Evolutionary conservation across 176 grass and related monocot species (phyloP).

Genomic region (Tuctoria greenei): DNA sequence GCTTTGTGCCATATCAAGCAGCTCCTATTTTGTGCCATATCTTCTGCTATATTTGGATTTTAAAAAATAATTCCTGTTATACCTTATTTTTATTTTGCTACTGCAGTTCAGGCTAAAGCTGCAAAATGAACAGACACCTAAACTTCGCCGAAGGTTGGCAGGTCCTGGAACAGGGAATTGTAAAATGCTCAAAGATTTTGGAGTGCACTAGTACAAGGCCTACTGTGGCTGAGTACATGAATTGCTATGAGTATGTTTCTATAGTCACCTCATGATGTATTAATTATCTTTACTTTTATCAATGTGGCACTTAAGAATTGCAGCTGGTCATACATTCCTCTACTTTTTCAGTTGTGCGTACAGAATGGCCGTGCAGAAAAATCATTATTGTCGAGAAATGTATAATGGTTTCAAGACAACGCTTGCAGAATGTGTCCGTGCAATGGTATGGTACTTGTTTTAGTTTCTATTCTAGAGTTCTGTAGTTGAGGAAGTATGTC

Average conservation of each 20-base stretch:
- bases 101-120: conserved; percentile 24
- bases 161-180: conserved; percentile 54
- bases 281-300: conserved; percentile 13
- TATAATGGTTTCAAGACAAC: conserved; percentile 43
- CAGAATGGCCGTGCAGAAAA: conserved; percentile 51
- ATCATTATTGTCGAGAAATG: conserved; percentile 48
- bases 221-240: conserved; percentile 52
- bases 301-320: conserved; percentile 7
- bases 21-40: background rate
- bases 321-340: conserved; percentile 12
- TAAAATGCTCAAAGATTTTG: conserved; percentile 65
- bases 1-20: background rate
- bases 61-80: background rate
- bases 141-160: conserved; percentile 60
- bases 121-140: conserved; percentile 38
- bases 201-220: conserved; percentile 54
- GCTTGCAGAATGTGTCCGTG: conserved; percentile 39
- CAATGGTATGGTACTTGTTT: conserved; percentile 42
- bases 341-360: conserved; percentile 47
- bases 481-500: conserved; percentile 19
- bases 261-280: background rate
- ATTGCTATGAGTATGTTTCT: conserved; percentile 54
- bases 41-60: background rate
- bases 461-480: conserved; percentile 14
- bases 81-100: background rate